Conservation (phyloP, 1,284 basidiomycete species). For the Cryptococcus jaspeensis region DNA sequence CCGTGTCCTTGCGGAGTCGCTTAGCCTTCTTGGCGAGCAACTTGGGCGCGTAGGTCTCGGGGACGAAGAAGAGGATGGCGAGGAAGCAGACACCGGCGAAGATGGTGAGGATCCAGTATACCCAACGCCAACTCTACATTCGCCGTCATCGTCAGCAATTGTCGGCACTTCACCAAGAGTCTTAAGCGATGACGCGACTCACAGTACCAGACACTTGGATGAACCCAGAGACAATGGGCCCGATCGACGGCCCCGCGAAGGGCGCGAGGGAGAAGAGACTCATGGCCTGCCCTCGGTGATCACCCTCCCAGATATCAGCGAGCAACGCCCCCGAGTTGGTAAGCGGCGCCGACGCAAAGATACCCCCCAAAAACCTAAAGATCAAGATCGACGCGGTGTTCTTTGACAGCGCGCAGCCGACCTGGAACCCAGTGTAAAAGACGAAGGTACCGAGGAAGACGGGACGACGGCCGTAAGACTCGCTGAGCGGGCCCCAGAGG, state of each 20-base stretch:
- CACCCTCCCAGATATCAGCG: constrained; percentile 65
- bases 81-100: constrained; percentile 55
- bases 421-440: constrained; percentile 59
- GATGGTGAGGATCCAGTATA: constrained; percentile 69
- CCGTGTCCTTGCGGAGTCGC: constrained; percentile 60
- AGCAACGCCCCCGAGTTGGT: constrained; percentile 58
- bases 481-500: constrained; percentile 58
- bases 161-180: background rate
- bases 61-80: constrained; percentile 64
- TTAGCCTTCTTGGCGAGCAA: constrained; percentile 59
- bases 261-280: constrained; percentile 70
- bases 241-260: constrained; percentile 62
- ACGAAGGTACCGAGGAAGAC: constrained; percentile 68
- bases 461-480: constrained; percentile 59
- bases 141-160: background rate
- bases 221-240: constrained; percentile 65
- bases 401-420: constrained; percentile 63
- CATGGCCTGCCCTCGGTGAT: constrained; percentile 66
- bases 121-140: constrained; percentile 48
- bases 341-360: constrained; percentile 56
- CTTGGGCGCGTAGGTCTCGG: constrained; percentile 65
- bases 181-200: constrained; percentile 1
- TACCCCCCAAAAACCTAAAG: constrained; percentile 67
- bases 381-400: constrained; percentile 64
- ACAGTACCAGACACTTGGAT: constrained; percentile 54